phyloP scores from a whole-genome alignment of 768 basidiomycete genomes.

The Lentinula detonsa region DNA sequence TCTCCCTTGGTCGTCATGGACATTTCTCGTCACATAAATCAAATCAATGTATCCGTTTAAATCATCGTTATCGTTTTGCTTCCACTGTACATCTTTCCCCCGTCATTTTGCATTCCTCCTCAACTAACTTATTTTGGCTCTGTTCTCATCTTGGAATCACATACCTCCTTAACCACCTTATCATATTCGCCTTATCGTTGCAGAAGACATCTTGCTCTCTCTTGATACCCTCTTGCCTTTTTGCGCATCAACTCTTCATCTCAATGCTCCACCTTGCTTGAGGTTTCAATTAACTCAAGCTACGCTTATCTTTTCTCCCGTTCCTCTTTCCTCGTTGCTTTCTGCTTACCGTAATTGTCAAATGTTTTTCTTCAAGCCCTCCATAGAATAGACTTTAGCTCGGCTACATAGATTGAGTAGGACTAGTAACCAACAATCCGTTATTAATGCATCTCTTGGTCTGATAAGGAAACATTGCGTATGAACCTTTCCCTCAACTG shows the following conservation, averaged over 20 bases:
- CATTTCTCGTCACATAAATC: not conserved
- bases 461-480: not conserved
- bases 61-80: not conserved
- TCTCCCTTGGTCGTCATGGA: not conserved
- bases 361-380: not conserved
- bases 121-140: not conserved
- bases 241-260: not conserved
- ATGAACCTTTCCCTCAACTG: not conserved
- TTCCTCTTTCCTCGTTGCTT: too few species aligned
- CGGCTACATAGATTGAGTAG: not conserved
- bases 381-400: not conserved
- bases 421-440: not conserved
- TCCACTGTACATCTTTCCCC: not conserved
- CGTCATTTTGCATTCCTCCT: not conserved
- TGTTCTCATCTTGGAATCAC: not conserved
- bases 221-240: not conserved
- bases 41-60: not conserved
- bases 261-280: not conserved
- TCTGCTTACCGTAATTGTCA: not conserved
- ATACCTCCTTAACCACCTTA: not conserved
- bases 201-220: not conserved
- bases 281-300: not conserved
- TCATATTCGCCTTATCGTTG: not conserved
- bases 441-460: not conserved
- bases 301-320: not conserved